Evolutionary conservation across 140 eudicot species (phyloP), one percentile per base, ranked within the genome.

Genomic region (Eryngium alpinum): DNA sequence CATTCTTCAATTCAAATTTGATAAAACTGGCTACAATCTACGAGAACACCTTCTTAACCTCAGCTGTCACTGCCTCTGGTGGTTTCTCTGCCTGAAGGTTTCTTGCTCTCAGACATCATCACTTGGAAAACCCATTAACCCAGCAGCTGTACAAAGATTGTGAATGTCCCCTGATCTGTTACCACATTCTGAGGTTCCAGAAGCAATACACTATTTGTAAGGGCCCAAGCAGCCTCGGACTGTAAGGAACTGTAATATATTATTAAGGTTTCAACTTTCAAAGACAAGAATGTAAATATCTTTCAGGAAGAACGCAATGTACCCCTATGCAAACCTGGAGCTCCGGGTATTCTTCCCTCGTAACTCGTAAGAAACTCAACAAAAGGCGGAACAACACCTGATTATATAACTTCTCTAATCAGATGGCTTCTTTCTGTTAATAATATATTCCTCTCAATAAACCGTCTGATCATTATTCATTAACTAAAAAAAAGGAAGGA

Each of bases 171-270:
- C 84, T 90, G 94, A 80, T 94, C 92, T 75, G 92, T 85, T 50
- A 94, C 98, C 32, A 92, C 27, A 97, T 73, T 92, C 97, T 7
- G 97, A 90, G 60, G 98, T 94, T 31, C 98, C 98, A 24, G 98
- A 92, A 52, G 98, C 94, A 84, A 94, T 90, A n/a, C n/a, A n/a
- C n/a, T n/a, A 87, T 92, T 90, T 60, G 98, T 92, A 70, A 94
- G 96, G 15, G 97, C 96, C 97, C 98, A 92, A 43, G 97, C 98
- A 82, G 98, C 98, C 80, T 94, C 98, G 89, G 90, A 90, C 98
- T 94, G 85, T 57, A 81, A 27, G 75, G 43, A 44, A 21, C 0
- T 17, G 50, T 32, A 57, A 70, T 18, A 52, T 24, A 69, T 33
- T 69, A 85, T 29, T n/a, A 9, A 38, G 46, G 46, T 10, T 10